A percentile compares a stretch with the other conserved stretches of the same genome.
Conservation (phyloP, 2,329 filamentous ascomycete species). For the Pseudogymnoascus sp. region DNA sequence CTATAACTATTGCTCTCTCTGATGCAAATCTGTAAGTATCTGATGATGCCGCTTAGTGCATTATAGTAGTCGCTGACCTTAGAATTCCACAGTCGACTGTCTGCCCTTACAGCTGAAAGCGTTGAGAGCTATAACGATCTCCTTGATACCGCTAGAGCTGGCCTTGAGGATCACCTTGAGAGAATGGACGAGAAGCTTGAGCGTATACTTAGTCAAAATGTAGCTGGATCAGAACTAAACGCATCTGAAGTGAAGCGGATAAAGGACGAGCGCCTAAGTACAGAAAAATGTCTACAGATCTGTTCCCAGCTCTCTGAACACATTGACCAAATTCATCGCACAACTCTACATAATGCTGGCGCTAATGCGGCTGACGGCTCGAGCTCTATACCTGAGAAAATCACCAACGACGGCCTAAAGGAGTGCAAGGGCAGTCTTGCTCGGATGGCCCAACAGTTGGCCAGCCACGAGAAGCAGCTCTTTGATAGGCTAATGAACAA, state of each 20-base stretch:
- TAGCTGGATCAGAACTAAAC: constrained; percentile 23
- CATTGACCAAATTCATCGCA: constrained; percentile 27
- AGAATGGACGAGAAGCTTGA: constrained; percentile 29
- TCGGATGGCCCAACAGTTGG: constrained; percentile 28
- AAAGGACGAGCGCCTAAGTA: constrained; percentile 32
- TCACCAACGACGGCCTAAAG: constrained; percentile 31
- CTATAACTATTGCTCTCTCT: constrained; percentile 4
- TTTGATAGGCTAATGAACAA: constrained; percentile 31
- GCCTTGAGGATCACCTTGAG: constrained; percentile 32
- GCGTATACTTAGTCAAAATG: constrained; percentile 20
- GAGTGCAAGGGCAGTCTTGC: constrained; percentile 33
- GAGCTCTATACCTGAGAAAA: constrained; percentile 24
- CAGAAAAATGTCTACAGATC: constrained; percentile 32
- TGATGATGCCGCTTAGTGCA: neutral
- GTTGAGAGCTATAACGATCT: constrained; percentile 32
- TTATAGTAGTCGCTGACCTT: constrained; percentile 15
- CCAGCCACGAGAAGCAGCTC: constrained; percentile 29
- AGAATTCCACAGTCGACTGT: constrained; percentile 28
- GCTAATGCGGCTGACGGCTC: neutral
- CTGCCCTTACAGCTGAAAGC: constrained; percentile 28
- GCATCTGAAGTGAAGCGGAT: constrained; percentile 27
- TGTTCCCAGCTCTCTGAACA: constrained; percentile 31
- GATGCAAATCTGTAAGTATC: constrained; percentile 14
- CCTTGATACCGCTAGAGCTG: constrained; percentile 31
- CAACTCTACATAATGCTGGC: constrained; percentile 12